Conservation (phyloP, 179 eudicot species). For the Beta corolliflora region DNA sequence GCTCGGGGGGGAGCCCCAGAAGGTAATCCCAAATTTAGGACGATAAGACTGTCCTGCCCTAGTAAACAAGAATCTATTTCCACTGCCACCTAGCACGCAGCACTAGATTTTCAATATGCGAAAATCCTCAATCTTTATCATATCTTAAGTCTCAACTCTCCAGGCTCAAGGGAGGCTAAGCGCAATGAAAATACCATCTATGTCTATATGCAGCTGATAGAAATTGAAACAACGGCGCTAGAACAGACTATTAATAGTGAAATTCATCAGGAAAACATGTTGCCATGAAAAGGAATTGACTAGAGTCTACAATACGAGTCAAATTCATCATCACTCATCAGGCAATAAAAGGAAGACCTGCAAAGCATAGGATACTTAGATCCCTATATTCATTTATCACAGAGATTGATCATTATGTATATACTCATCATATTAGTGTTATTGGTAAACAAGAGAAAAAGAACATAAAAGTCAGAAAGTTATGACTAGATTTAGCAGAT, state of each 20-base stretch:
- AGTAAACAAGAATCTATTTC: too few relatives aligned
- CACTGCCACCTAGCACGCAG: too few relatives aligned
- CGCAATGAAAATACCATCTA: background rate
- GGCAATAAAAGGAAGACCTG: too few relatives aligned
- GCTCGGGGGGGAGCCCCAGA: background rate
- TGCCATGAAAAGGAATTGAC: background rate
- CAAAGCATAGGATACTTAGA: too few relatives aligned
- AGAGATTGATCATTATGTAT: too few relatives aligned
- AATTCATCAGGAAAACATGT: background rate
- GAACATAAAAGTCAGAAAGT: too few relatives aligned
- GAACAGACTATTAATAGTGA: background rate
- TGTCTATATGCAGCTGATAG: background rate
- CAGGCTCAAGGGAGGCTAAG: background rate
- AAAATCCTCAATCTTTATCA: background rate
- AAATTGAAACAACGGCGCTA: background rate
- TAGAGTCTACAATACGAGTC: background rate
- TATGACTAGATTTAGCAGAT: too few relatives aligned
- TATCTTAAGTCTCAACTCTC: too few relatives aligned
- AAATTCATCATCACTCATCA: background rate
- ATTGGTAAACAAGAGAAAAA: too few relatives aligned
- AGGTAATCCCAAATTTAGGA: background rate
- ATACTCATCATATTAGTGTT: too few relatives aligned
- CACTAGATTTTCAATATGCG: background rate
- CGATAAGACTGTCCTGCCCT: too few relatives aligned
- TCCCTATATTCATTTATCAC: too few relatives aligned